Evolutionary conservation across 306 rosid genomes (phyloP), one percentile per base, ranked within the genome.

Genomic region (Malus sylvestris): DNA sequence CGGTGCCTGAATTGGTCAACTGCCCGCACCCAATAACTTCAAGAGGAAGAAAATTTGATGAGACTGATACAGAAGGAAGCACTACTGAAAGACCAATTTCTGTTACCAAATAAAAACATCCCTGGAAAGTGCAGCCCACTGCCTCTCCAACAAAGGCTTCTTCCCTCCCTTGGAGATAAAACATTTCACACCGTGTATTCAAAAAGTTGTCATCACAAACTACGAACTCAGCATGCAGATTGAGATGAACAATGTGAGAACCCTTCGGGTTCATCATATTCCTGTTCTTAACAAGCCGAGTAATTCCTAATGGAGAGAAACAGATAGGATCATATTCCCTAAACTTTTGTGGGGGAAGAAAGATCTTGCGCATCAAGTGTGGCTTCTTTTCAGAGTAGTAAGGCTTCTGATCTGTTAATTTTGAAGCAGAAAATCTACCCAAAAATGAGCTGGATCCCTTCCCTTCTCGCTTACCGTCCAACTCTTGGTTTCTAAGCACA

Each of bases 271-370:
- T 79, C 67, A 74, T 79, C 66, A 35, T 66, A 77, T 73, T 70
- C 73, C 78, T 86, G 77, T 70, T 80, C 88, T 74, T 89, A 72
- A 83, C 72, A 76, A 90, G 80, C 80, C 86, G 85, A 73, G 98
- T 90, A 71, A 95, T 86, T 84, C 98, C 96, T 82, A 89, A 63
- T 60, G 96, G 93, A 76, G 98, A 90, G 75, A 92, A 89, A 78
- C 87, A 88, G 73, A 92, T 83, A 62, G 79, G 81, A 82, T 92
- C 93, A 44, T 84, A 92, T 81, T 73, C 92, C 68, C 64, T 78
- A 78, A 85, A 77, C 88, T 82, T 84, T 78, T 75, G 79, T 42
- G 82, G 73, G 61, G 96, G 91, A 85, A 95, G 85, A 76, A 90
- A 78, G 73, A 92, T 78, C 81, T 87, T 90, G 72, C 91, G 87